Percentiles rank a stretch among this genome's conserved stretches.
phyloP scores from a whole-genome alignment of 768 basidiomycete genomes.

The Termitomyces sp. region DNA sequence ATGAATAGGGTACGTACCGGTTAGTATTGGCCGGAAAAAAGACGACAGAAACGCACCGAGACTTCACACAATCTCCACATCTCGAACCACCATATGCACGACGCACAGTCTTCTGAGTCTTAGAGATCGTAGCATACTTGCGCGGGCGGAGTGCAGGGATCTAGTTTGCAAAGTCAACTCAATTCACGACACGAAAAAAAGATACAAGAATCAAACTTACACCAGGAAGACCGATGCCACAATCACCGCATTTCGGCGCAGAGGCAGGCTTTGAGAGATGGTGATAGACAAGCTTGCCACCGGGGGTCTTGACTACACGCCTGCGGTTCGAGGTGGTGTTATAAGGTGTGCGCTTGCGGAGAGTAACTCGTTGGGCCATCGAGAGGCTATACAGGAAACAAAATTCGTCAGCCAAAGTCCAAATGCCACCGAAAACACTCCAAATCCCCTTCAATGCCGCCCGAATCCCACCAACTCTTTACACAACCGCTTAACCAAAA shows the following conservation, averaged over 20 bases:
- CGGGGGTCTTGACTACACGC: slow-evolving; percentile 95
- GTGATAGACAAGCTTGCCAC: slow-evolving; percentile 97
- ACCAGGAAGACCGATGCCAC: slow-evolving; percentile 88
- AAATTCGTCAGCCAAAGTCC: slow-evolving; percentile 2
- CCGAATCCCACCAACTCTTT: not conserved
- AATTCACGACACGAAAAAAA: not conserved
- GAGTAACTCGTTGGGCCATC: slow-evolving; percentile 99
- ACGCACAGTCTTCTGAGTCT: slow-evolving; percentile 94
- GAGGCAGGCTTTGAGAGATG: slow-evolving; percentile 93
- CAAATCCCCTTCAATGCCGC: not conserved
- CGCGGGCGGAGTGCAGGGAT: slow-evolving; percentile 94
- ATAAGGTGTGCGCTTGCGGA: slow-evolving; percentile 97
- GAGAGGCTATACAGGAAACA: slow-evolving; percentile 15
- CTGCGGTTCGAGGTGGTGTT: slow-evolving; percentile 97
- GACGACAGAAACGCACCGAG: slow-evolving; percentile 54
- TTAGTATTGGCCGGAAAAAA: slow-evolving; percentile 1
- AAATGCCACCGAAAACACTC: not conserved
- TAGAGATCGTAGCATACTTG: slow-evolving; percentile 92
- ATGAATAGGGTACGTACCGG: slow-evolving; percentile 3
- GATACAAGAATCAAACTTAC: slow-evolving; percentile 43
- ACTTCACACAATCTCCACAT: slow-evolving; percentile 94
- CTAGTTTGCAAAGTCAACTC: slow-evolving; percentile 30
- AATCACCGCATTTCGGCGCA: slow-evolving; percentile 97
- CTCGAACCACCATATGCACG: slow-evolving; percentile 97
- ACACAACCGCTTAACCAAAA: not conserved